A percentile compares a stretch with the other conserved stretches of the same genome.
phyloP scores from a whole-genome alignment of 2,329 filamentous ascomycete species.

The Tolypocladium ovalisporum region DNA sequence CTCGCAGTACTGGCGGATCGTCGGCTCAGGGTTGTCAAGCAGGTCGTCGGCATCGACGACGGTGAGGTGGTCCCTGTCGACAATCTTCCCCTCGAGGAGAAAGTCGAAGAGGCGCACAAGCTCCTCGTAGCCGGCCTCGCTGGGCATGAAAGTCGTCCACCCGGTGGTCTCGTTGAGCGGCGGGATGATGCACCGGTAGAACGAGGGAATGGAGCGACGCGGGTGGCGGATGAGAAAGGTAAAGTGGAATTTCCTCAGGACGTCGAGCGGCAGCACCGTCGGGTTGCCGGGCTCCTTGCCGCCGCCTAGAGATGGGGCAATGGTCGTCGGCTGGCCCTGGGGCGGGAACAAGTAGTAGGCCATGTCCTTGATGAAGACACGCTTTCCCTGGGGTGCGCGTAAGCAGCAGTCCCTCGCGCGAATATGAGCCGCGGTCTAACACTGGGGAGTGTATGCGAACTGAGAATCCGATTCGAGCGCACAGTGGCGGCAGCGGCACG shows the following conservation, averaged over 20 bases:
- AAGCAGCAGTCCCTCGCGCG: constrained; percentile 1
- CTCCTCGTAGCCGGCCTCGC: constrained; percentile 85
- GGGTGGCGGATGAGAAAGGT: constrained; percentile 96
- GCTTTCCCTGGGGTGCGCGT: constrained; percentile 57
- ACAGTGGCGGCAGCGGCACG: neutral
- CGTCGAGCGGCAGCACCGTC: constrained; percentile 65
- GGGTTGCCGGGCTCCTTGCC: constrained; percentile 62
- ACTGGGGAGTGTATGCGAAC: neutral
- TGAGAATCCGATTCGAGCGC: neutral
- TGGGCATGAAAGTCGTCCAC: constrained; percentile 77
- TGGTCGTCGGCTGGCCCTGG: constrained; percentile 51
- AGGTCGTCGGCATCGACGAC: constrained; percentile 91
- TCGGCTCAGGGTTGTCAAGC: constrained; percentile 68
- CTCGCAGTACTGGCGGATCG: constrained; percentile 70
- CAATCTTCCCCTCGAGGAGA: constrained; percentile 54
- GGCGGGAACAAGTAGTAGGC: constrained; percentile 83
- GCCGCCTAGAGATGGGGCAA: constrained; percentile 72
- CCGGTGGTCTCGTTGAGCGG: constrained; percentile 74
- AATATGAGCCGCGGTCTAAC: neutral
- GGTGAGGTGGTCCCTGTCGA: constrained; percentile 67
- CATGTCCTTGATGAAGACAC: constrained; percentile 97
- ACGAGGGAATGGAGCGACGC: constrained; percentile 82
- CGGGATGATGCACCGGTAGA: constrained; percentile 87
- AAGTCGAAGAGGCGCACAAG: constrained; percentile 82
- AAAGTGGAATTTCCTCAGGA: constrained; percentile 78